Evolutionary conservation across 805 yeast species (phyloP), one percentile per base, ranked within the genome.

Genomic region (Jamesozyma piceae): DNA sequence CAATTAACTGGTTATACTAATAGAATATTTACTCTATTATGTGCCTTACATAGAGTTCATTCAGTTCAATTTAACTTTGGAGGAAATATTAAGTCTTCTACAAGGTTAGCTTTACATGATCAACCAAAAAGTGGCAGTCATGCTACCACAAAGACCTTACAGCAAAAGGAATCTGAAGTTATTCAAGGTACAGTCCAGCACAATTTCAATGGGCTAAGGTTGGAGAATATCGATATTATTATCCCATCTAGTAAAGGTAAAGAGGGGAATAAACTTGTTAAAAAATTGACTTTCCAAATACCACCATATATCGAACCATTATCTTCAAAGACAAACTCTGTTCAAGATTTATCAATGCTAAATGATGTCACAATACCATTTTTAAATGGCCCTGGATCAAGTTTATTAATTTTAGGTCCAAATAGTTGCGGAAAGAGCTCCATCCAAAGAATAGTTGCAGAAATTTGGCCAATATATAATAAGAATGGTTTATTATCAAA

Each of bases 401-500:
- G 83, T 56, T 65, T 88, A 41, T 72, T 89, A 47, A 80, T 89
- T 30, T 69, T 87, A 47, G 97, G 96, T 10, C 74, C 90, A 39
- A 89, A 89, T 54, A 95, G 96, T 14, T 74, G 82, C 52, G 97
- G 97, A 45, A 89, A 89, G 59, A 82, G 95, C 8, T 79, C 95
- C 0, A 81, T 89, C 50, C 78, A 88, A 40, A 70, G 96, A 48
- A 72, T 89, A 2, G 70, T 88, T 45, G 89, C 94, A 5, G 95
- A 90, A 19, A 68, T 89, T 47, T 89, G 97, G 97, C 96, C 97
- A 13, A 70, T 86, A 22, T 89, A 84, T 62, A 68, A 72, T 49
- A 61, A 60, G 34, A 58, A 72, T 32, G 97, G 97, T 0, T 71
- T 88, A 43, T 65, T 89, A 37, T 83, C 95, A 4, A 82, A 82